Evolutionary conservation across 2,329 filamentous ascomycete genomes (phyloP), one percentile per base, ranked within the genome.

Genomic region (Fusarium proliferatum): DNA sequence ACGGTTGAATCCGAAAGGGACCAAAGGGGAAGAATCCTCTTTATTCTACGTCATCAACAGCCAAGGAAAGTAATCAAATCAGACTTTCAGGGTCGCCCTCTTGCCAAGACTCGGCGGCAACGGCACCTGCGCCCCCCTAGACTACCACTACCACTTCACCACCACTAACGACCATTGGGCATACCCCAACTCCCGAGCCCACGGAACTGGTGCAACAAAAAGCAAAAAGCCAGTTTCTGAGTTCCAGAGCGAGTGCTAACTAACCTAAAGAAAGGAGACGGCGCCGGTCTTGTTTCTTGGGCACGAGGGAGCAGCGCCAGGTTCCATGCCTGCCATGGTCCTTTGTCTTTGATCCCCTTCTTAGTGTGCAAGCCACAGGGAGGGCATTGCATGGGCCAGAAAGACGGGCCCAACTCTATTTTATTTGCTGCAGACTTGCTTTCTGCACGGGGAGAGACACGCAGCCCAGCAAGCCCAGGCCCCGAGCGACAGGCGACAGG

Each of bases 381-480:
- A 34, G 33, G 43, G 51, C 51, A 23, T 55, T 55, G 8, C 51
- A 41, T 41, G 51, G 51, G 34, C 51, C 23, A 64, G 61, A 34
- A 11, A 62, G 71, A 71, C 75, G 64, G 75, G 52, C 55, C 61
- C 75, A 77, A 77, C 75, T 76, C 68, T 77, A 77, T 73, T 72
- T 52, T 74, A 77, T 69, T 72, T 52, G 39, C 53, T 58, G 49
- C 45, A 45, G 58, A 49, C 46, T 51, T 51, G 46, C 48, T 13
- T 33, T 26, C 46, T 34, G 30, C 48, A 51, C 30, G 16, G 48
- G 11, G n/a, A 51, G 48, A 52, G 49, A 36, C 49, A 52, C 49
- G 30, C 49, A 49, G 17, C 28, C 46, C 28, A 41, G 39, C 30
- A 30, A 30, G 30, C 10, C 21, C 21, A 28, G 45, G 45, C 19